Percentiles rank a stretch among this genome's conserved stretches.
Evolutionary conservation across 2,329 filamentous ascomycete species (phyloP).

Genomic region (Nothophoma quercina): DNA sequence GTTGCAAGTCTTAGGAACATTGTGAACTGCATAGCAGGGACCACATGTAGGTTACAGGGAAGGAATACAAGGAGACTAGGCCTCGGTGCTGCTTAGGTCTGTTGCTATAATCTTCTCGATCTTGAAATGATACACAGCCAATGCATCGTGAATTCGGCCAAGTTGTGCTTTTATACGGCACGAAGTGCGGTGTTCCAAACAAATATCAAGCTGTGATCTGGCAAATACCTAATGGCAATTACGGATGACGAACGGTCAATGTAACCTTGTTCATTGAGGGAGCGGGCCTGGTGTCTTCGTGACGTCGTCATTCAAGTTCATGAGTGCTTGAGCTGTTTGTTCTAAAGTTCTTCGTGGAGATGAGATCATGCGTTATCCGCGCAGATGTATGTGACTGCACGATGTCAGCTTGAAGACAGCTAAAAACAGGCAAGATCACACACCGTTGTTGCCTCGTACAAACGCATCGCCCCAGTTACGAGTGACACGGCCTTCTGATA

Average conservation of each 20-base stretch:
- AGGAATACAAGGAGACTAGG: too few species aligned
- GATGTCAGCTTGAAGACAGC: slow-evolving; percentile 17
- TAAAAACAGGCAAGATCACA: background rate
- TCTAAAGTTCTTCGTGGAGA: background rate
- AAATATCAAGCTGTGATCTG: background rate
- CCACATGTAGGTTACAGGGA: background rate
- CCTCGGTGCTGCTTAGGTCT: too few species aligned
- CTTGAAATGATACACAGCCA: too few species aligned
- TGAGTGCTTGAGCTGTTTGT: background rate
- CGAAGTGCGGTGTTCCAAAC: background rate
- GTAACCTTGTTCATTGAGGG: slow-evolving; percentile 2
- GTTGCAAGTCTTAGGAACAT: background rate
- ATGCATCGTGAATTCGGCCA: background rate
- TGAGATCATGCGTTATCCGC: slow-evolving; percentile 36
- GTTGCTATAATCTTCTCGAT: too few species aligned
- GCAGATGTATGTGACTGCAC: slow-evolving; percentile 42
- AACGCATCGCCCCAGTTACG: slow-evolving; percentile 93
- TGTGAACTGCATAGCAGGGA: background rate
- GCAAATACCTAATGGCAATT: background rate
- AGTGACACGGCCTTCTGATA: slow-evolving; percentile 82
- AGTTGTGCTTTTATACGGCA: background rate
- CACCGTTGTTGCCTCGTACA: slow-evolving; percentile 94
- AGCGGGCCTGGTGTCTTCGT: slow-evolving; percentile 9
- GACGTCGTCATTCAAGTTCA: background rate
- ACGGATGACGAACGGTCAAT: background rate